Percentiles rank a stretch among this genome's conserved stretches.
Evolutionary conservation across 2,329 filamentous ascomycete species (phyloP).

Genomic region (Xylaria sp.): DNA sequence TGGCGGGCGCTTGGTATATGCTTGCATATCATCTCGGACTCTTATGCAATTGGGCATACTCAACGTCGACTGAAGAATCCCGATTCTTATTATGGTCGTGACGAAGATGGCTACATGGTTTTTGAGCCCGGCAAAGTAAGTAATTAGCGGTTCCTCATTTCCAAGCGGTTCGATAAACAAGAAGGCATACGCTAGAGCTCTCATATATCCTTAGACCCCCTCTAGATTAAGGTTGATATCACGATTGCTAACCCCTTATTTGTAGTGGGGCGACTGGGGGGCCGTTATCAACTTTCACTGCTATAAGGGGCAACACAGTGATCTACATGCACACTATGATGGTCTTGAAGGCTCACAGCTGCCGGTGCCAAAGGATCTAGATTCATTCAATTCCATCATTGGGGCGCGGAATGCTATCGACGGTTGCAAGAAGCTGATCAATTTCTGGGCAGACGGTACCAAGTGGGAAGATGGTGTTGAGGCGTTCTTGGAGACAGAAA

Average conservation of each 20-base stretch:
- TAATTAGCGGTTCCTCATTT: no score
- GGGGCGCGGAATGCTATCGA: constrained; percentile 24
- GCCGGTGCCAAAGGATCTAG: constrained; percentile 12
- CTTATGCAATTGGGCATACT: no score
- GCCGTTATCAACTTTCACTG: constrained; percentile 20
- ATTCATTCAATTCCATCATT: constrained; percentile 25
- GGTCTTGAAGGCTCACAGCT: background rate
- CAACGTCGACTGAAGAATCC: no score
- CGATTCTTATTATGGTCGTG: no score
- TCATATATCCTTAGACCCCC: no score
- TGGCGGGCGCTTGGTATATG: no score
- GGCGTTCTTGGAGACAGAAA: constrained; percentile 10
- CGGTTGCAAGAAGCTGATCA: constrained; percentile 16
- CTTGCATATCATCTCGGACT: no score
- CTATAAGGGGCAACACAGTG: constrained; percentile 10
- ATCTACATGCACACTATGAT: background rate
- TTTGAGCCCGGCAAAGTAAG: no score
- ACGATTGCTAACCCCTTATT: no score
- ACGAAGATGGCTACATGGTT: background rate
- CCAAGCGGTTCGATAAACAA: constrained; percentile 5
- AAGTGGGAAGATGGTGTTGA: constrained; percentile 4
- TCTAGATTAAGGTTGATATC: no score
- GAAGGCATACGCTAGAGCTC: no score
- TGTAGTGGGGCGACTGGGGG: constrained; percentile 20
- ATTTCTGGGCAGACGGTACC: constrained; percentile 22